Conservation (phyloP, 2,329 filamentous ascomycete genomes). For the Sporothrix humicola region DNA sequence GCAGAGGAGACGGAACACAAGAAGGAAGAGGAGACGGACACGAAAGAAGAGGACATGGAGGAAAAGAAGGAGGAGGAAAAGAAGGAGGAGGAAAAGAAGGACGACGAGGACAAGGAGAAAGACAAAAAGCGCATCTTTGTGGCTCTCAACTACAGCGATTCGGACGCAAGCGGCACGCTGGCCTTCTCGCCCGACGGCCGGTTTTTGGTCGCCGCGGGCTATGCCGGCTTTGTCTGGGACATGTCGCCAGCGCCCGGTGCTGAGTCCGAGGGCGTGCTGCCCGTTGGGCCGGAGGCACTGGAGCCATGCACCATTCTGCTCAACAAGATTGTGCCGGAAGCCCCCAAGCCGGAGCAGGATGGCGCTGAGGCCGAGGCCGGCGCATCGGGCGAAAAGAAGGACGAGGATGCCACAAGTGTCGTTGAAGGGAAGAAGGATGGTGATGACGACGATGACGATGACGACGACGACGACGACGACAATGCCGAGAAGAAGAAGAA, state of each 20-base stretch:
- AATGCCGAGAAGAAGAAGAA: neutral
- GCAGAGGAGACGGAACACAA: no score
- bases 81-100: neutral
- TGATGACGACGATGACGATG: slow-evolving; percentile 14
- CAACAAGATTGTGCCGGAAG: neutral
- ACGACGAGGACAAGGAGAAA: neutral
- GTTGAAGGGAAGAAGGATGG: neutral
- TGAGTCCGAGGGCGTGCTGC: neutral
- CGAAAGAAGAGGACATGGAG: neutral
- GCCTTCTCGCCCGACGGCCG: slow-evolving; percentile 22
- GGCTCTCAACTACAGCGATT: neutral
- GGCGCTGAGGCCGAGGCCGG: no score
- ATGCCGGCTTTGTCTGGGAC: slow-evolving; percentile 12
- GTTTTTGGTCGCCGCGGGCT: slow-evolving; percentile 1
- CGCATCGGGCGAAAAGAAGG: neutral
- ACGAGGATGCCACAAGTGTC: neutral
- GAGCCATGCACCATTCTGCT: neutral
- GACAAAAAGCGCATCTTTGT: neutral
- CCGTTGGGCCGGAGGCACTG: neutral
- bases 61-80: neutral
- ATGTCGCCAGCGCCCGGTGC: neutral
- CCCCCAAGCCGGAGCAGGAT: no score
- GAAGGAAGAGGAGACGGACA: no score
- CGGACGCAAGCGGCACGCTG: neutral
- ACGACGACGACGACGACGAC: neutral